Evolutionary conservation across 352 stramenopile species (phyloP).

Genomic region (Pythium phragmitis): DNA sequence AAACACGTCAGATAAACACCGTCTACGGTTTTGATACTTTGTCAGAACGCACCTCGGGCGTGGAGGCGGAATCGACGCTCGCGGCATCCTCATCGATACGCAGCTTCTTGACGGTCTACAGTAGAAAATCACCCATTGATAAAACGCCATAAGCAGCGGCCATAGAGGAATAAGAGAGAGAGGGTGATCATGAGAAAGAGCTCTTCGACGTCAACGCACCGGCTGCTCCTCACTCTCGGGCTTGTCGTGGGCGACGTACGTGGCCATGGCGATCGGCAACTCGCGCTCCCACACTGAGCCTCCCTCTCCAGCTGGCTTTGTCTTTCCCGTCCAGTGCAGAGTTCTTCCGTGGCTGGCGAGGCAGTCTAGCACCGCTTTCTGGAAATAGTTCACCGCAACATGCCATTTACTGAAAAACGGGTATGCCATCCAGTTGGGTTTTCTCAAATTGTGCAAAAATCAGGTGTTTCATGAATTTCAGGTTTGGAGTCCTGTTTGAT

Average conservation of each 20-base stretch:
- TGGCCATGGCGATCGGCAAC: constrained; percentile 44
- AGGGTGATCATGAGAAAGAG: neutral
- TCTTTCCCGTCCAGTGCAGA: constrained; percentile 20
- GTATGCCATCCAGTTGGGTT: neutral
- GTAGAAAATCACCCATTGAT: neutral
- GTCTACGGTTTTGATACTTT: neutral
- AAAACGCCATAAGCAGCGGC: too few relatives aligned
- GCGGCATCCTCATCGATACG: constrained; percentile 28
- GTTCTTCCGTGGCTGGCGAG: constrained; percentile 19
- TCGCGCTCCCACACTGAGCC: constrained; percentile 2
- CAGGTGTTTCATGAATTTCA: too few relatives aligned
- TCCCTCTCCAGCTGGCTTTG: constrained; percentile 1
- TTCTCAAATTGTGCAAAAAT: neutral
- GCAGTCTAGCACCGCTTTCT: constrained; percentile 5
- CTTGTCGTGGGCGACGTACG: constrained; percentile 77
- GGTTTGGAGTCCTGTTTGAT: neutral
- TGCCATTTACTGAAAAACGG: too few relatives aligned
- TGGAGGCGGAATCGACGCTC: constrained; percentile 27
- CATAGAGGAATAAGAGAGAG: neutral
- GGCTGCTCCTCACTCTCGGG: constrained; percentile 62
- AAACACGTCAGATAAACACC: neutral
- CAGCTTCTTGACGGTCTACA: constrained; percentile 33
- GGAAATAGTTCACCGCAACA: too few relatives aligned
- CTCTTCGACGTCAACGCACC: constrained; percentile 19
- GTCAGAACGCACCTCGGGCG: constrained; percentile 21